These are phyloP conservation scores for Lodderomyces orthopsilosis DNA, from an alignment of 1,139 yeast genomes.

Conservation along the genomic window DNA sequence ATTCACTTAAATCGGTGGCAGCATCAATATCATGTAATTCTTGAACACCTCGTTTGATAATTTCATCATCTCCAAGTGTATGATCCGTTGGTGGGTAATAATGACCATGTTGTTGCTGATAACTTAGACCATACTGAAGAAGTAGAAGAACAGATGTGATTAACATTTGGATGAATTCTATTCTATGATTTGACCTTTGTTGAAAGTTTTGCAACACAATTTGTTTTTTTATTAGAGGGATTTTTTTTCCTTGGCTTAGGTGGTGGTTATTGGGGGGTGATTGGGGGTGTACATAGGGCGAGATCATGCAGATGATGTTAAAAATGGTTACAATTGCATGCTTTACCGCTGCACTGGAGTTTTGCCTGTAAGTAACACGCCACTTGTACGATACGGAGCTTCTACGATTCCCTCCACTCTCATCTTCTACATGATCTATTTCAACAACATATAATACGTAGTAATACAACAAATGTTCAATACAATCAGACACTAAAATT, in stretches of 20 bases:
- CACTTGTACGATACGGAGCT: no score
- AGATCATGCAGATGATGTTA: background rate
- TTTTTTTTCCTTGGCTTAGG: background rate
- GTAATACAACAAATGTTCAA: constrained; percentile 1
- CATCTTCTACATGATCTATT: background rate
- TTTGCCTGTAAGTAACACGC: background rate
- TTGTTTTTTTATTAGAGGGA: background rate
- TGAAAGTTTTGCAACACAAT: constrained; percentile 5
- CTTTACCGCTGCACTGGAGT: background rate
- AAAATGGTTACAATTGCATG: background rate
- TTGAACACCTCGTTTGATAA: constrained; percentile 16
- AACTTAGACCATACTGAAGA: background rate
- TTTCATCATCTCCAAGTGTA: constrained; percentile 15
- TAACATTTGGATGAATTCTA: constrained; percentile 1
- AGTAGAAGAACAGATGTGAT: background rate
- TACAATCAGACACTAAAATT: no score
- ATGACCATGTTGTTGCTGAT: constrained; percentile 6
- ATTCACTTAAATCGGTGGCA: constrained; percentile 23
- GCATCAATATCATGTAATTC: constrained; percentile 21
- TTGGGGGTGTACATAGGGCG: background rate
- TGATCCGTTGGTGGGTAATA: constrained; percentile 15
- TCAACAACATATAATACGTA: constrained; percentile 1
- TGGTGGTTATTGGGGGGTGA: background rate
- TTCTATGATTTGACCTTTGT: background rate
- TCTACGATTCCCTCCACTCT: no score